These are phyloP conservation scores for Ophiostoma fasciatum DNA, from an alignment of 2,329 filamentous ascomycete genomes.

Conservation along the genomic window DNA sequence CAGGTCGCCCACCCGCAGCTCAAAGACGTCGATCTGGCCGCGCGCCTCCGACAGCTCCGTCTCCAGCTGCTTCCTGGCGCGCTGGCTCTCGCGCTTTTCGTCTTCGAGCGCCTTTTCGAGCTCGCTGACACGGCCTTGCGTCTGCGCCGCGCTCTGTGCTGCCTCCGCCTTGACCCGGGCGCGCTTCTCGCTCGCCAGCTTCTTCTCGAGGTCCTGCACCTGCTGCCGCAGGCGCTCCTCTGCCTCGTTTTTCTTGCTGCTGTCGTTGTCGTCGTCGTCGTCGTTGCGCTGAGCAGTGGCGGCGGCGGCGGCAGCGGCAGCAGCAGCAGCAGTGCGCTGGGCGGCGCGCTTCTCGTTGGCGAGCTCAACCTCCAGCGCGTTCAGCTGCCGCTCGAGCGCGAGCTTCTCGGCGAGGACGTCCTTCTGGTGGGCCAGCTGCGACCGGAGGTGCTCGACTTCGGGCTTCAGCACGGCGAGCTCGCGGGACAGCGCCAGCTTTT, in stretches of 20 bases:
- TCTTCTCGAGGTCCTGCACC: conserved; percentile 26
- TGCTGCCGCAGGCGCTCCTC: conserved; percentile 18
- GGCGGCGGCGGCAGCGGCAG: too few species aligned
- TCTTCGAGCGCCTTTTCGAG: conserved; percentile 20
- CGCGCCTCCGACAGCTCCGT: conserved; percentile 46
- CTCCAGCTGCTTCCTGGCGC: conserved; percentile 29
- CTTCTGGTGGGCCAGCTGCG: conserved; percentile 45
- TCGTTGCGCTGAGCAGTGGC: too few species aligned
- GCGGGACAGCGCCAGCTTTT: conserved; percentile 37
- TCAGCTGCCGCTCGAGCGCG: conserved; percentile 62
- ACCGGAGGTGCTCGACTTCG: conserved; percentile 40
- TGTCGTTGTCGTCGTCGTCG: conserved; percentile 22
- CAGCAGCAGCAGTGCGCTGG: conserved; percentile 31
- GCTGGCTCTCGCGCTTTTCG: conserved; percentile 32
- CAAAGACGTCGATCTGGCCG: conserved; percentile 46
- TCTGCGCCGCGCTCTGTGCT: conserved; percentile 8
- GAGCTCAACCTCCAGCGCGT: conserved; percentile 62
- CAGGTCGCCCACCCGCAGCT: conserved; percentile 55
- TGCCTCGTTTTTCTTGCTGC: conserved; percentile 18
- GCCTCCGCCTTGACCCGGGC: conserved; percentile 4
- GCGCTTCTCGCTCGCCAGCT: conserved; percentile 18
- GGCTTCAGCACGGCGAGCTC: conserved; percentile 38
- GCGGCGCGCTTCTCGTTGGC: conserved; percentile 65
- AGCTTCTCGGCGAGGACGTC: conserved; percentile 64
- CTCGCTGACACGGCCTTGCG: conserved; percentile 20